Conservation (phyloP, 495 filamentous ascomycete genomes). For the Penicillium canariense region DNA sequence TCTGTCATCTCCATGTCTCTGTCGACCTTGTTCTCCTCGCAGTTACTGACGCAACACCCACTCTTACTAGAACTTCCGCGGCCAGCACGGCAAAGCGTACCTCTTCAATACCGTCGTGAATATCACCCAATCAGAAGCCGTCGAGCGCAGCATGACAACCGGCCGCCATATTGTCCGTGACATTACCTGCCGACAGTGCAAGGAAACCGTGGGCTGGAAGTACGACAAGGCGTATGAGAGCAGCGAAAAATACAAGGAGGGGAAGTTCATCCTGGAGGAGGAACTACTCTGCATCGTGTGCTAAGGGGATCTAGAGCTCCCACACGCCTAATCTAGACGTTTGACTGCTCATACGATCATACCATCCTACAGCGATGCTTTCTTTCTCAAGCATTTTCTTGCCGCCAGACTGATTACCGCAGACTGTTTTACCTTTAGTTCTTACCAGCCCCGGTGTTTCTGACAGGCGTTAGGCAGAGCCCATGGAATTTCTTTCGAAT, state of each 20-base stretch:
- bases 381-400: neutral
- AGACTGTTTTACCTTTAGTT: conserved; percentile 6
- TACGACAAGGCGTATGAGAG: conserved; percentile 95
- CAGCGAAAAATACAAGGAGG: conserved; percentile 97
- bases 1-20: conserved; percentile 4
- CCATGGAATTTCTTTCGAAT: conserved; percentile 60
- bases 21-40: neutral
- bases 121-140: conserved; percentile 71
- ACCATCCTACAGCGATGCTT: neutral
- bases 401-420: conserved; percentile 14
- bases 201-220: conserved; percentile 93
- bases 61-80: conserved; percentile 81
- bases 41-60: conserved; percentile 12
- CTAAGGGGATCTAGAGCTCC: conserved; percentile 25
- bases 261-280: conserved; percentile 94
- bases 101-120: conserved; percentile 96
- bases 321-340: neutral
- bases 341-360: neutral
- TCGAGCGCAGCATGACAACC: conserved; percentile 98
- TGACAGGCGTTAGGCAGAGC: conserved; percentile 37
- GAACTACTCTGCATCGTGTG: conserved; percentile 81
- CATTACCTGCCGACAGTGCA: conserved; percentile 85
- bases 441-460: conserved; percentile 19
- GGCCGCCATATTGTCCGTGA: conserved; percentile 91
- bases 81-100: conserved; percentile 97